A percentile compares a stretch with the other conserved stretches of the same genome.
Conservation (phyloP, 169 alveolate genomes). For the Amoebophrya sp. region DNA sequence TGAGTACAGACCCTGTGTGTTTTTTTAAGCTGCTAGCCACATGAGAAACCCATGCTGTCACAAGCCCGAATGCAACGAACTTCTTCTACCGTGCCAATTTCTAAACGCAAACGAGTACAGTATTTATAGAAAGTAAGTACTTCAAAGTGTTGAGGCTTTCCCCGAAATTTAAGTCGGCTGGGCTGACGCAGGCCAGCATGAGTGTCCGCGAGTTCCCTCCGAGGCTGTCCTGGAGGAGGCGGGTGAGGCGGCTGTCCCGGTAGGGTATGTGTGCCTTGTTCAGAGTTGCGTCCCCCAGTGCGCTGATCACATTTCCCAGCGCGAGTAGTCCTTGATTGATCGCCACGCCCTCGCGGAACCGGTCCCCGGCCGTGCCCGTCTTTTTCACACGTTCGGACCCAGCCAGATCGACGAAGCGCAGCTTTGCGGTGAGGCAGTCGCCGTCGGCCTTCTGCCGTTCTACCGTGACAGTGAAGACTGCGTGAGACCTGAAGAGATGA, state of each 20-base stretch:
- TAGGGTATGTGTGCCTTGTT: conserved; percentile 68
- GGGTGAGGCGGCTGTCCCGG: conserved; percentile 79
- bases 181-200: conserved; percentile 75
- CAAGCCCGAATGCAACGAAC: no score
- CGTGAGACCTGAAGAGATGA: conserved; percentile 57
- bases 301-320: conserved; percentile 28
- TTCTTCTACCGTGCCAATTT: no score
- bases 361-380: conserved; percentile 53
- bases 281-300: neutral
- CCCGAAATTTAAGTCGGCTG: conserved; percentile 71
- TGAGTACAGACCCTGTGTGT: no score
- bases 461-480: conserved; percentile 64
- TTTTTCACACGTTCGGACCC: conserved; percentile 58
- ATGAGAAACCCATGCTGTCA: no score
- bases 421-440: conserved; percentile 12
- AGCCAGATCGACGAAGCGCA: conserved; percentile 53
- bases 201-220: conserved; percentile 84
- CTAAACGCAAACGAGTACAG: no score
- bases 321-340: conserved; percentile 42
- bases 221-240: conserved; percentile 65
- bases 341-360: conserved; percentile 48
- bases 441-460: conserved; percentile 37
- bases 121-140: no score
- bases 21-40: no score
- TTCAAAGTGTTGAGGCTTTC: conserved; percentile 73